Evolutionary conservation across 192 early-diverging fungal species (phyloP), one percentile per base, ranked within the genome.

Genomic region (Endogone sp.): DNA sequence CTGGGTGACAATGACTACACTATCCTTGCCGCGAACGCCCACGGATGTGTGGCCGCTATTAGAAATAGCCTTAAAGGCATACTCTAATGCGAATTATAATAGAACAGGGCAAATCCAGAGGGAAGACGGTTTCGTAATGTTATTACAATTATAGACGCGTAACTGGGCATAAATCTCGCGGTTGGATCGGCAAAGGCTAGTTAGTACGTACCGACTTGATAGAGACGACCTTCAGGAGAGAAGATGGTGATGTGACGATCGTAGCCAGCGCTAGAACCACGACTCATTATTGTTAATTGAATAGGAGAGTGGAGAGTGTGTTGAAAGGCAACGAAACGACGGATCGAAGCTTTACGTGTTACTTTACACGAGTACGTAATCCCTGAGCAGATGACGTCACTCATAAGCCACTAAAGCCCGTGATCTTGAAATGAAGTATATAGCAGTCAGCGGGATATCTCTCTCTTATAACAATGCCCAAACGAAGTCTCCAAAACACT

Each of bases 181-280:
- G 0, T 6, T 49, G 37, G 37, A 16, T 49, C 9, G 37, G 9
- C 6, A 26, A 60, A 60, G 24, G 27, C 21, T 6, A 8, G 10
- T 0, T 8, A 23, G 2, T 29, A 54, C 72, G 65, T 91, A 96
- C 95, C 94, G 65, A 99, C 96, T 95, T 99, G 98, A 79, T 99
- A 99, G 63, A 99, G 88, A 56, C 96, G 88, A 65, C 98, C 98
- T 75, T 99, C 98, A 24, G 98, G 97, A 27, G 98, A 99, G 75
- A 99, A 99, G 78, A 99, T 93, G 65, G 98, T 99, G 77, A 99
- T 98, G 75, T 99, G 96, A 67, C 98, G 92, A 85, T 99, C 98
- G 82, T 99, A 97, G 71, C 95, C 94, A 72, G 86, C 80, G 61
- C 77, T 76, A 56, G 77, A 79, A 54, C 81, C 81, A 56, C 77